Percentiles rank a stretch among this genome's conserved stretches.
These are phyloP conservation scores for Sporothrix schenckii DNA, from an alignment of 2,329 filamentous ascomycete genomes.

Conservation along the genomic window DNA sequence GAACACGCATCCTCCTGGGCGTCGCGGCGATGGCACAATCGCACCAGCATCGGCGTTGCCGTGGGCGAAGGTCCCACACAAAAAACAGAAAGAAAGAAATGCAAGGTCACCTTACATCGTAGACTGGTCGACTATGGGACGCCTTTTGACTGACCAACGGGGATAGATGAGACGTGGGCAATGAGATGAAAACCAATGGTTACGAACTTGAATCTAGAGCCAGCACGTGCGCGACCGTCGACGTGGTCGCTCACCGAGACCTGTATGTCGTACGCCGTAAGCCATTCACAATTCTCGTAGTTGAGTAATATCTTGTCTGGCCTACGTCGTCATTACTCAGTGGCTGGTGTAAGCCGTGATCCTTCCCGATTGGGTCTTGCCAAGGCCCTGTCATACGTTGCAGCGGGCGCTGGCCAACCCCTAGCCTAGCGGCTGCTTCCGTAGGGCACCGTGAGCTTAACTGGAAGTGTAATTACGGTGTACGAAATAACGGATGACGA, in stretches of 20 bases:
- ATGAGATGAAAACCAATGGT: conserved; percentile 30
- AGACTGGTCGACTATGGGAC: no score
- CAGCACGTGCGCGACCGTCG: no score
- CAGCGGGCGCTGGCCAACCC: neutral
- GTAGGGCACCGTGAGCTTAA: neutral
- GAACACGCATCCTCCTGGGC: no score
- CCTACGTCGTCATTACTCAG: neutral
- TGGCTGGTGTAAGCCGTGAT: neutral
- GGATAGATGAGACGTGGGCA: conserved; percentile 34
- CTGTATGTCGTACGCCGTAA: neutral
- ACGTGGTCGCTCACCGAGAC: neutral
- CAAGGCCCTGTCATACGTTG: neutral
- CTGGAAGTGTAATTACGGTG: no score
- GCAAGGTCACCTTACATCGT: no score
- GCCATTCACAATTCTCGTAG: neutral
- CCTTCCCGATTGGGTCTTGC: conserved; percentile 12
- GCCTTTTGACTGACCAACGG: no score
- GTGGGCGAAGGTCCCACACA: no score
- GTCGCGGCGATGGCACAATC: no score
- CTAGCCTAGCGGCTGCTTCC: neutral
- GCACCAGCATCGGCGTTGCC: no score
- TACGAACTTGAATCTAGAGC: no score
- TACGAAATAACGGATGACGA: no score
- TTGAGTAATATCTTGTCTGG: neutral
- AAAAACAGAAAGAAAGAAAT: no score